Evolutionary conservation across 768 basidiomycete species (phyloP).

Genomic region (Leccinum arenicola): DNA sequence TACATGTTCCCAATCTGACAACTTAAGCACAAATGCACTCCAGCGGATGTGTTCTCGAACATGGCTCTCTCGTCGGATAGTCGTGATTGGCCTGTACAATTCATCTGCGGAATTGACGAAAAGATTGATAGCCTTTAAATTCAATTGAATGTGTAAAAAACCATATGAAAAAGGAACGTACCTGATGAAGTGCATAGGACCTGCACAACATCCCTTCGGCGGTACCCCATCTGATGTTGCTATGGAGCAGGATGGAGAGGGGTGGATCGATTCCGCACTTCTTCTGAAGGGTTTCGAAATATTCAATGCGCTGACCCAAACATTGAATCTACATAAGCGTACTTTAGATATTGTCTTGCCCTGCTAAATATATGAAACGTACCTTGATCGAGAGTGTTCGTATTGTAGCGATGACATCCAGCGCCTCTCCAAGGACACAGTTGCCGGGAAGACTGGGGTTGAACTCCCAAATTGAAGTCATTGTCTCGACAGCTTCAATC

Average conservation of each 20-base stretch:
- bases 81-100: not conserved
- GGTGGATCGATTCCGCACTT: not conserved
- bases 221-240: not conserved
- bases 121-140: not conserved
- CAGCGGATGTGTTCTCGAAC: too few relatives aligned
- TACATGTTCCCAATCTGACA: too few relatives aligned
- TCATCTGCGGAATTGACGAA: not conserved
- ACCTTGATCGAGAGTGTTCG: not conserved
- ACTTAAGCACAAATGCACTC: too few relatives aligned
- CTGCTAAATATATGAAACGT: not conserved
- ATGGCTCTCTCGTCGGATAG: too few relatives aligned
- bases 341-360: not conserved
- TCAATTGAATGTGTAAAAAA: not conserved
- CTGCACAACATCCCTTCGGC: not conserved
- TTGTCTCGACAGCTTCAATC: not conserved
- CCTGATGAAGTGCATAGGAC: not conserved
- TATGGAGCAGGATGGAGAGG: not conserved
- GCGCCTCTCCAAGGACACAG: not conserved
- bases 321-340: not conserved
- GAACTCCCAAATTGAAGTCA: too few relatives aligned
- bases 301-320: not conserved
- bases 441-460: not conserved
- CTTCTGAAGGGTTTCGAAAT: not conserved
- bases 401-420: not conserved
- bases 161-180: not conserved